Percentiles rank a stretch among this genome's conserved stretches.
Conservation (phyloP, 2,329 filamentous ascomycete species). For the Arthrocladium fulminans region DNA sequence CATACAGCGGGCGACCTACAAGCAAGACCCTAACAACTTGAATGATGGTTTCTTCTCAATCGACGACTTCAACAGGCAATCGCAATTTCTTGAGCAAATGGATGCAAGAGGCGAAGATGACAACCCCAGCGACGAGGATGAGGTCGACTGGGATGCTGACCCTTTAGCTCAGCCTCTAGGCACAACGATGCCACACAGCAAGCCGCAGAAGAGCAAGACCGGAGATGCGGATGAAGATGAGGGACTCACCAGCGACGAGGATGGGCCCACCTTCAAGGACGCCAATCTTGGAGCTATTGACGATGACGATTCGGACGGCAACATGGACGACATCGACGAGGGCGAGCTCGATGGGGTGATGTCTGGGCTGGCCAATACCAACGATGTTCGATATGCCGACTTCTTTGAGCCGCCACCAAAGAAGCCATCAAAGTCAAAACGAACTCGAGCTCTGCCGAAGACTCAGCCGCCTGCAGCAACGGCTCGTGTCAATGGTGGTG, state of each 20-base stretch:
- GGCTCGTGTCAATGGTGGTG: constrained; percentile 25
- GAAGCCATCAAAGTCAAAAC: constrained; percentile 55
- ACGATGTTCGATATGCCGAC: constrained; percentile 81
- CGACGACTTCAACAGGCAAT: constrained; percentile 92
- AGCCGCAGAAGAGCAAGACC: constrained; percentile 10
- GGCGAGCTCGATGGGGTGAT: constrained; percentile 49
- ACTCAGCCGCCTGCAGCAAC: constrained; percentile 40
- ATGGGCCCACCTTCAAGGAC: constrained; percentile 75
- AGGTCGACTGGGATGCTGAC: constrained; percentile 78
- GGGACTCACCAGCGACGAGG: constrained; percentile 52
- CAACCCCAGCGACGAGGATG: constrained; percentile 73
- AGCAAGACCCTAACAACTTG: constrained; percentile 69
- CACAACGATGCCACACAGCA: constrained; percentile 17
- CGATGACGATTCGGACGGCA: constrained; percentile 51
- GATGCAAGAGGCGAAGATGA: constrained; percentile 68
- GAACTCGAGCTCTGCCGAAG: constrained; percentile 46
- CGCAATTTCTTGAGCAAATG: constrained; percentile 78
- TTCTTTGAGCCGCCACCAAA: constrained; percentile 82
- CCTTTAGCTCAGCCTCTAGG: constrained; percentile 45
- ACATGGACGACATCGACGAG: constrained; percentile 39
- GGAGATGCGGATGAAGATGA: constrained; percentile 26
- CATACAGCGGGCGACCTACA: constrained; percentile 46
- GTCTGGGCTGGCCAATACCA: constrained; percentile 61
- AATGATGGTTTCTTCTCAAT: constrained; percentile 99
- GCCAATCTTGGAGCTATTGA: constrained; percentile 63